Percentiles rank a stretch among this genome's conserved stretches.
Evolutionary conservation across 2,329 filamentous ascomycete species (phyloP).

Genomic region (Ceratocystis alfenasii): DNA sequence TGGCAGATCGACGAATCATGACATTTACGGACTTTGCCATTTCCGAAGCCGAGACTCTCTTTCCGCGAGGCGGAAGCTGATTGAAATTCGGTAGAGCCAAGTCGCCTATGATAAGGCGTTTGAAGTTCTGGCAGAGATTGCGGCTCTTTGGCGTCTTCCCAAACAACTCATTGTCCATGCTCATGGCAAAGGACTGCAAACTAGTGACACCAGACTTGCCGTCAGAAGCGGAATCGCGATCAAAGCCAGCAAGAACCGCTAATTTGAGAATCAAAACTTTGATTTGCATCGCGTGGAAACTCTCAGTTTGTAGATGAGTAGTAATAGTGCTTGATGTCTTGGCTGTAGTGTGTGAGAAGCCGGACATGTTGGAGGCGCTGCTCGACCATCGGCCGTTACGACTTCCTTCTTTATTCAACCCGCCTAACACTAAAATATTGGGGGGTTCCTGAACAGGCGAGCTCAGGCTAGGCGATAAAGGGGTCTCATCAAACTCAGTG

Average conservation of each 20-base stretch:
- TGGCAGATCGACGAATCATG: constrained; percentile 56
- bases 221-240: constrained; percentile 42
- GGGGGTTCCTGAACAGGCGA: constrained; percentile 53
- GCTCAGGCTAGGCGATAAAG: constrained; percentile 67
- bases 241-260: constrained; percentile 72
- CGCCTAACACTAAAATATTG: constrained; percentile 78
- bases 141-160: constrained; percentile 59
- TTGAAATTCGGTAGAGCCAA: constrained; percentile 39
- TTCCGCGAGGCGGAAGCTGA: constrained; percentile 41
- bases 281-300: constrained; percentile 63
- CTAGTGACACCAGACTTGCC: constrained; percentile 38
- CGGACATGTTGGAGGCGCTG: constrained; percentile 64
- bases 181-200: constrained; percentile 64
- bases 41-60: constrained; percentile 55
- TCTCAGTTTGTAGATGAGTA: constrained; percentile 55
- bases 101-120: constrained; percentile 65
- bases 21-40: constrained; percentile 67
- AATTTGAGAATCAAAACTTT: constrained; percentile 74
- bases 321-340: constrained; percentile 61
- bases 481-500: constrained; percentile 87
- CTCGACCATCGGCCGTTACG: constrained; percentile 68
- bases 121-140: constrained; percentile 64
- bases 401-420: constrained; percentile 42
- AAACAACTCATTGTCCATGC: constrained; percentile 65
- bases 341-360: constrained; percentile 60